Base-by-base conservation (phyloP, 805 yeast genomes). In the Metschnikowia corniflorae region DNA sequence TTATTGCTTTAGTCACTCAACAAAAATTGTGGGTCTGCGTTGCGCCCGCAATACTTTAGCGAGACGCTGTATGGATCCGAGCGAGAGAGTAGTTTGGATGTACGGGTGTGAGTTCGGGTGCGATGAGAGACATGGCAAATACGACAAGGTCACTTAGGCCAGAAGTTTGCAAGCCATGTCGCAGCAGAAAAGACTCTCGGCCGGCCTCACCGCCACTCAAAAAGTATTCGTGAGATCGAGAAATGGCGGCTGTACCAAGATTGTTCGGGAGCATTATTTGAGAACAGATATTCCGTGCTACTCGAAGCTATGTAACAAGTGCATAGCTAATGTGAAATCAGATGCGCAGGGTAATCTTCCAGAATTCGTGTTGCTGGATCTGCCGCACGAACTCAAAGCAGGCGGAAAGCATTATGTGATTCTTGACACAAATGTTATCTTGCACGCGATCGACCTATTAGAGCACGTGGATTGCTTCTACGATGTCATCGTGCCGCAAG, bases 401-500 rank as follows among this genome's bases (percentile, higher is more conserved):
- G 69, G 80, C 18, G 82, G 82, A 0, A 73, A 69, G n/a, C 97
- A 93, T 56, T 93, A 93, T 53, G 68, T 83, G 7, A 77, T 93
- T 1, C 58, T 89, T 7, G 98, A 93, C 58, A 87, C 97, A 2
- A 91, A 93, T 54, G 81, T 93, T 46, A 82, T 85, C 1, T 65
- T 93, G 43, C 84, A 81, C 55, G 91, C 95, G 5, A 91, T 93
- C 44, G 99, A 93, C 60, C 65, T 93, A 41, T 64, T 93, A 38
- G 99, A 93, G 59, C 81, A 78, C 51, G 70, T 71, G 15, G 71
- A 75, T 20, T 82, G 85, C 36, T 86, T 93, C 54, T 82, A 73
- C 53, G 97, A 93, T 61, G 96, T 89, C 13, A 82, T 93, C 39
- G 67, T 93, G n/a, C 96, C 97, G 2, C 98, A 93, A 58, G 84